These are phyloP conservation scores for Xylaria telfairii DNA, from an alignment of 495 filamentous ascomycete species.

Conservation along the genomic window DNA sequence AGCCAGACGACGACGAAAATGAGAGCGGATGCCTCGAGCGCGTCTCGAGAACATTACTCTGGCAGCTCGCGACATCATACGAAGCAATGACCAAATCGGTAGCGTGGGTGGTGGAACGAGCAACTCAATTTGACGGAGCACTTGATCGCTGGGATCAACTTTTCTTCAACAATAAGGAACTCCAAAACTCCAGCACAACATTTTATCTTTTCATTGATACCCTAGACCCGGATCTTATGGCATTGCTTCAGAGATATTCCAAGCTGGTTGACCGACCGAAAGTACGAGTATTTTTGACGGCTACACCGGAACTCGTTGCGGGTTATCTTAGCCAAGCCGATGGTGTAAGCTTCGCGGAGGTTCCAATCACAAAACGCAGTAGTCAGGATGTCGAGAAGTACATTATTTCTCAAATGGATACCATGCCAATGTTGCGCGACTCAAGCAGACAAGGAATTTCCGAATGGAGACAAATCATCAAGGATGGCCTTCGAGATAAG, in stretches of 20 bases:
- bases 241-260: slow-evolving; percentile 38
- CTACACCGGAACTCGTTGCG: slow-evolving; percentile 23
- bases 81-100: slow-evolving; percentile 47
- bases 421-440: slow-evolving; percentile 37
- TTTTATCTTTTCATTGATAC: slow-evolving; percentile 49
- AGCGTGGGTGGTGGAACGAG: slow-evolving; percentile 39
- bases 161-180: slow-evolving; percentile 44
- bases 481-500: slow-evolving; percentile 39
- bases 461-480: slow-evolving; percentile 42
- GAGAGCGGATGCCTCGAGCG: slow-evolving; percentile 27
- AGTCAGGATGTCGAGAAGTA: slow-evolving; percentile 44
- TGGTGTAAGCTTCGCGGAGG: slow-evolving; percentile 21
- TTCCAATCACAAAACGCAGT: slow-evolving; percentile 39
- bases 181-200: slow-evolving; percentile 39
- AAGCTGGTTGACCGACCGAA: slow-evolving; percentile 28
- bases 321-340: slow-evolving; percentile 23
- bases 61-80: slow-evolving; percentile 47
- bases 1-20: slow-evolving; percentile 37
- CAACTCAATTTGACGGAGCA: slow-evolving; percentile 38
- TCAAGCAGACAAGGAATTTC: slow-evolving; percentile 34
- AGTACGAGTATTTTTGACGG: slow-evolving; percentile 35
- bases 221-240: slow-evolving; percentile 34
- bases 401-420: slow-evolving; percentile 39
- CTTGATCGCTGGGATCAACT: slow-evolving; percentile 40
- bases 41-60: slow-evolving; percentile 42